Percentiles rank a stretch among this genome's conserved stretches.
Conservation (phyloP, 441 rosid species). For the Bruguiera hainesii region DNA sequence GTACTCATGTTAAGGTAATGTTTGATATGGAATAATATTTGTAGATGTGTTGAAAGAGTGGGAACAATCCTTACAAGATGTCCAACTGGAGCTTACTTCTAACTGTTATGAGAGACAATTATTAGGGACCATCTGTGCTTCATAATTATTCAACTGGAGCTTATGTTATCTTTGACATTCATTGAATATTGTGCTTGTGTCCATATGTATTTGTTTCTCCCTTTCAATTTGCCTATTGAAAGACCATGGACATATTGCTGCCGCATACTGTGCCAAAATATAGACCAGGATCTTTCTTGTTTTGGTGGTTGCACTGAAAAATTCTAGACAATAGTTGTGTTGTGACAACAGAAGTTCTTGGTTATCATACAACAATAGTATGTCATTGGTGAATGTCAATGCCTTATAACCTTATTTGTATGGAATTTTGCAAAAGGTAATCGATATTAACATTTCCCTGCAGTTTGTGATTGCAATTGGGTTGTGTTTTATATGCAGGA, state of each 20-base stretch:
- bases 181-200: too few relatives aligned
- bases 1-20: slow-evolving; percentile 90
- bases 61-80: background rate
- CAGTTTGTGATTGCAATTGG: too few relatives aligned
- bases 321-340: background rate
- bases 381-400: background rate
- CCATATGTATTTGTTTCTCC: too few relatives aligned
- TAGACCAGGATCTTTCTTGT: background rate
- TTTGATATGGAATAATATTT: background rate
- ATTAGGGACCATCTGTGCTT: background rate
- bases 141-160: background rate
- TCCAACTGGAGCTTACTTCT: background rate
- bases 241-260: background rate
- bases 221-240: background rate
- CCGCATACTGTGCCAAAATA: background rate
- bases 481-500: slow-evolving; percentile 43
- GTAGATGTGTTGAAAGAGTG: background rate
- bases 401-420: background rate
- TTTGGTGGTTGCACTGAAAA: background rate
- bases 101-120: background rate
- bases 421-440: too few relatives aligned
- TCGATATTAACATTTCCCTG: too few relatives aligned
- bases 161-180: background rate
- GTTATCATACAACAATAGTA: too few relatives aligned
- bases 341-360: background rate